A percentile compares a stretch with the other conserved stretches of the same genome.
Conservation (phyloP, 371 early-diverging fungal species). For the Entomophthora muscae region DNA sequence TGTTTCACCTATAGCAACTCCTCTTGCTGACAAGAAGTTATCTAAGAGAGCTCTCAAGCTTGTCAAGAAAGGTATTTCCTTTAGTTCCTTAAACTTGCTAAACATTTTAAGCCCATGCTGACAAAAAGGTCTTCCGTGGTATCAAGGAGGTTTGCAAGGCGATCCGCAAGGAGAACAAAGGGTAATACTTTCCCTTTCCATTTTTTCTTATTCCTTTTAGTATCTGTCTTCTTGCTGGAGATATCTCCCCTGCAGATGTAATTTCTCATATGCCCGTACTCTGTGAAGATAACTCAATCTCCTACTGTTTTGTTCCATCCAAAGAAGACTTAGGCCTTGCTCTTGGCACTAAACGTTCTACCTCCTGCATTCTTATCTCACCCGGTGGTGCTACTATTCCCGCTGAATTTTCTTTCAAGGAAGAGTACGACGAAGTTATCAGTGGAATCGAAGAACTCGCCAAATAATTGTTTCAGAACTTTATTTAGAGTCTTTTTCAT, state of each 20-base stretch:
- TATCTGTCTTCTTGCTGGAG: conserved; percentile 86
- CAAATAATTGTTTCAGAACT: too few species aligned
- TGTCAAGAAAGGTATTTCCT: conserved; percentile 81
- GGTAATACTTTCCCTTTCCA: conserved; percentile 17
- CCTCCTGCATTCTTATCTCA: conserved; percentile 68
- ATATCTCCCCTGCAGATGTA: conserved; percentile 94
- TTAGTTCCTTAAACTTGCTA: too few species aligned
- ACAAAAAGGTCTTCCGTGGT: conserved; percentile 82
- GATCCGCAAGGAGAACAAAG: conserved; percentile 88
- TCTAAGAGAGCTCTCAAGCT: conserved; percentile 79
- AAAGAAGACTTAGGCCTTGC: conserved; percentile 87
- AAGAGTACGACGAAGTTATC: conserved; percentile 1
- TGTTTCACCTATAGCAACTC: conserved; percentile 78
- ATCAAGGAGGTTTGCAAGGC: conserved; percentile 96
- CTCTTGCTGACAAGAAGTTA: conserved; percentile 81
- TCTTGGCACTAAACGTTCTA: conserved; percentile 85
- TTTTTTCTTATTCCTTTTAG: conserved; percentile 15
- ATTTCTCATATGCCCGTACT: conserved; percentile 94
- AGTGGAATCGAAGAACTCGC: neutral
- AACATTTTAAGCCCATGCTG: conserved; percentile 71
- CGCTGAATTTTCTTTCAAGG: neutral
- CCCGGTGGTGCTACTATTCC: neutral
- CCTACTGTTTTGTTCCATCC: conserved; percentile 88
- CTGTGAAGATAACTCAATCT: conserved; percentile 90
- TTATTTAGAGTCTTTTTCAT: too few species aligned